A percentile compares a stretch with the other conserved stretches of the same genome.
Conservation (phyloP, 2,329 filamentous ascomycete species). For the Phaeomoniella chlamydospora region DNA sequence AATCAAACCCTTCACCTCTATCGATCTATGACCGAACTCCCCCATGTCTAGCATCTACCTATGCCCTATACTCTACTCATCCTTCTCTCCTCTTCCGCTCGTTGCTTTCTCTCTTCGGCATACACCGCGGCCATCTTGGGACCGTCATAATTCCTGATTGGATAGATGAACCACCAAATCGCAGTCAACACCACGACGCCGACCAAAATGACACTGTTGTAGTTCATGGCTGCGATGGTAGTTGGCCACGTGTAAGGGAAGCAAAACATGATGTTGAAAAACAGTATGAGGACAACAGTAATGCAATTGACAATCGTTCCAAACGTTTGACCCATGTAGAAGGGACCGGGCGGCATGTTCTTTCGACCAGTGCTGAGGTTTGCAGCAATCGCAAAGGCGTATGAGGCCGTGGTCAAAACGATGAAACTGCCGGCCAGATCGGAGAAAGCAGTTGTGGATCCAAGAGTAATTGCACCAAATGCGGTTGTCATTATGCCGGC, state of each 20-base stretch:
- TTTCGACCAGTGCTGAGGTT: slow-evolving; percentile 33
- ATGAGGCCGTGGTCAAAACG: slow-evolving; percentile 40
- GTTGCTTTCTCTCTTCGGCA: background rate
- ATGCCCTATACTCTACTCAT: slow-evolving; percentile 9
- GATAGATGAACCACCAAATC: slow-evolving; percentile 19
- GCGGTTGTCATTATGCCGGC: slow-evolving; percentile 14
- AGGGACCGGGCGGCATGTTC: slow-evolving; percentile 40
- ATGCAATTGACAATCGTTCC: slow-evolving; percentile 24
- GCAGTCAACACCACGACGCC: slow-evolving; percentile 19
- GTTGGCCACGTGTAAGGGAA: slow-evolving; percentile 38
- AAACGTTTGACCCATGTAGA: slow-evolving; percentile 34
- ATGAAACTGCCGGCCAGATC: slow-evolving; percentile 50
- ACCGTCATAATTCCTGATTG: slow-evolving; percentile 16
- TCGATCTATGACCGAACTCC: too few species aligned
- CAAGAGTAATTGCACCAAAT: slow-evolving; percentile 51
- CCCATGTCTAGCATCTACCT: too few species aligned
- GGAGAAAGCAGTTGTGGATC: slow-evolving; percentile 51
- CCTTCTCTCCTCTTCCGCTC: slow-evolving; percentile 1
- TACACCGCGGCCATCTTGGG: slow-evolving; percentile 10
- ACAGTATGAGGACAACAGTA: slow-evolving; percentile 5
- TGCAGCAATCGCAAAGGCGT: slow-evolving; percentile 48
- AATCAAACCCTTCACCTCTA: too few species aligned
- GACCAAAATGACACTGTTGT: slow-evolving; percentile 22
- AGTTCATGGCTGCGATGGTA: slow-evolving; percentile 38
- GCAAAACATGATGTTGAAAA: slow-evolving; percentile 44